Base-by-base conservation (phyloP, 1,284 basidiomycete genomes). In the Malassezia equina region DNA sequence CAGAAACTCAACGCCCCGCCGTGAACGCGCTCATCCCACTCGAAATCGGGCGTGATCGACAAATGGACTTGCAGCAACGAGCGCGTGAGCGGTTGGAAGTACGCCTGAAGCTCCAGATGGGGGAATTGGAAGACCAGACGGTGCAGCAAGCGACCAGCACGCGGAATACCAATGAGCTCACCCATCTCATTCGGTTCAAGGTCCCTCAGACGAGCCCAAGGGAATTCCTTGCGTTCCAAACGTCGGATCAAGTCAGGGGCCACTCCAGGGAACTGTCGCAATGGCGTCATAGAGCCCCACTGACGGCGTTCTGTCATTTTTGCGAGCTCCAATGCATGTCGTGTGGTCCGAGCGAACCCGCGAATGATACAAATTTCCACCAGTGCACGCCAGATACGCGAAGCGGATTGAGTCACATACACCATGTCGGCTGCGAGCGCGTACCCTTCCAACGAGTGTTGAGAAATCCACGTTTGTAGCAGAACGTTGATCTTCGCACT, bases 351-450 rank as follows among this genome's bases (percentile, higher is more conserved):
- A 0, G 94, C 90, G 89, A 93, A 99, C n/a, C 93, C 93, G 54
- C 91, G 84, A 78, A 94, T 95, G 59, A 96, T 78, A 74, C 93
- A 98, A 51, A 98, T 98, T 77, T 99, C 93, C 65, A 94, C 98
- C 74, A 99, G 87, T 13, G 94, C 93, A 17, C 91, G 88, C 34
- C 98, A 78, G 67, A 98, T 96, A 74, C 87, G 71, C 12, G 76
- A 76, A 7, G 77, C 77, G 15, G 76, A 77, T 55, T 78, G 77
- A 4, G 77, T 88, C 42, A 59, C 64, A 69, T 90, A 95, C 5
- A 96, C 91, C 94, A 98, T 98, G 75, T 98, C 93, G 1, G 93
- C 90, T 15, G 96, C 87, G 17, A 98, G 83, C 7, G 91, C 91
- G 71, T 96, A 98, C 78, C 88, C 90, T 58, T 93, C 88, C 2